Evolutionary conservation across 2,329 filamentous ascomycete species (phyloP).

Genomic region (Trichoderma atroviride): DNA sequence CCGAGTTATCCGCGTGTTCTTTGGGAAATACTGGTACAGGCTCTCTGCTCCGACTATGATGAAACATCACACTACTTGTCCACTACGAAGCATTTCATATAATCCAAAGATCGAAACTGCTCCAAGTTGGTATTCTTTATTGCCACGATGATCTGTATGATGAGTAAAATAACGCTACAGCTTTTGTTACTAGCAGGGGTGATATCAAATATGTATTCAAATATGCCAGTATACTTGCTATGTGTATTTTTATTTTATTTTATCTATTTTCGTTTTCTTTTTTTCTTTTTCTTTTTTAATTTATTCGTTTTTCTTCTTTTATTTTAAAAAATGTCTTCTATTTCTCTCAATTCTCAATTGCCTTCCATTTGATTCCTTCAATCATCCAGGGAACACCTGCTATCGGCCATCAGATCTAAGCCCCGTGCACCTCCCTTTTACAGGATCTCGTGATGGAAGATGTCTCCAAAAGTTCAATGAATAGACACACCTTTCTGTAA

Average conservation of each 20-base stretch:
- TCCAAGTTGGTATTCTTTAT: not conserved
- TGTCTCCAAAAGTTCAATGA: not conserved
- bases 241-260: not conserved
- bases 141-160: not conserved
- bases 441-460: conserved; percentile 1
- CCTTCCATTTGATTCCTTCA: not conserved
- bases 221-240: not conserved
- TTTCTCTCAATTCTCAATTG: not conserved
- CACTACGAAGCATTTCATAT: not conserved
- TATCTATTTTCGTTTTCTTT: not conserved
- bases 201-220: not conserved
- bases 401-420: conserved; percentile 12
- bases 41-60: not conserved
- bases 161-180: not conserved
- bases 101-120: no score
- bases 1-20: not conserved
- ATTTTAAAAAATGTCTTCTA: not conserved
- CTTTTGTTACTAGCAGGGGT: not conserved
- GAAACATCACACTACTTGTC: not conserved
- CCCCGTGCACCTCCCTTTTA: not conserved
- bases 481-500: not conserved
- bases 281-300: not conserved
- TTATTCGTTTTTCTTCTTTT: not conserved
- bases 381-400: not conserved
- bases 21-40: not conserved